A percentile compares a stretch with the other conserved stretches of the same genome.
phyloP scores from a whole-genome alignment of 2,329 filamentous ascomycete genomes.

The Colletotrichum sp. region DNA sequence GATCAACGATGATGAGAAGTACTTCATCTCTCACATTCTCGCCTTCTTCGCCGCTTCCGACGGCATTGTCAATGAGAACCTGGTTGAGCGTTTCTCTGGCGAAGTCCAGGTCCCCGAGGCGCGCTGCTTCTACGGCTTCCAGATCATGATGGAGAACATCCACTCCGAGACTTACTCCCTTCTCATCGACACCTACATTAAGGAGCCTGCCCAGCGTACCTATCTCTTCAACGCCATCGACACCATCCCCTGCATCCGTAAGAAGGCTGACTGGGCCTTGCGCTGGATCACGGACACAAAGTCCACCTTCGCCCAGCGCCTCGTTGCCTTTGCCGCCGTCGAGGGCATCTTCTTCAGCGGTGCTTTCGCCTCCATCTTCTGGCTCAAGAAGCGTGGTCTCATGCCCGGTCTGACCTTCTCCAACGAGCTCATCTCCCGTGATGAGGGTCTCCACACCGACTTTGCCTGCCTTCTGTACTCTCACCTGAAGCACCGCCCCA shows the following conservation, averaged over 20 bases:
- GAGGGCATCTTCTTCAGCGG: constrained; percentile 99
- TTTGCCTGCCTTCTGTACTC: constrained; percentile 98
- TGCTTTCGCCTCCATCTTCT: constrained; percentile 99
- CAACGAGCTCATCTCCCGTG: constrained; percentile 99
- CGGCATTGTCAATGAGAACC: constrained; percentile 99
- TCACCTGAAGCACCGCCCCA: constrained; percentile 92
- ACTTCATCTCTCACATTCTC: constrained; percentile 97
- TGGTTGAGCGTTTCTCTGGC: constrained; percentile 94
- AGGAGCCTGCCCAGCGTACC: constrained; percentile 90
- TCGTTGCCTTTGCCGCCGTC: constrained; percentile 95
- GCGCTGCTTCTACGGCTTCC: constrained; percentile 99
- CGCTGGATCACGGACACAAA: constrained; percentile 93
- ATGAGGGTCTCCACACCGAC: constrained; percentile 99
- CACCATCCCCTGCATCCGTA: constrained; percentile 97
- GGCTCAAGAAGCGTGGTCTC: constrained; percentile 99
- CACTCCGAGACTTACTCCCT: constrained; percentile 99
- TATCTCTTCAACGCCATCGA: constrained; percentile 99
- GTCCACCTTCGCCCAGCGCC: constrained; percentile 92
- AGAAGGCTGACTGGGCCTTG: constrained; percentile 98
- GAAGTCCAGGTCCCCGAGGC: constrained; percentile 98
- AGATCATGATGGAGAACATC: constrained; percentile 99
- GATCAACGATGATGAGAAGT: constrained; percentile 94
- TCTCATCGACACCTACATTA: constrained; percentile 99
- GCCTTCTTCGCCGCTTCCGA: constrained; percentile 99
- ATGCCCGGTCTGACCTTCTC: constrained; percentile 99